Evolutionary conservation across 2,329 filamentous ascomycete species (phyloP).

Genomic region (Thelonectria blattea): DNA sequence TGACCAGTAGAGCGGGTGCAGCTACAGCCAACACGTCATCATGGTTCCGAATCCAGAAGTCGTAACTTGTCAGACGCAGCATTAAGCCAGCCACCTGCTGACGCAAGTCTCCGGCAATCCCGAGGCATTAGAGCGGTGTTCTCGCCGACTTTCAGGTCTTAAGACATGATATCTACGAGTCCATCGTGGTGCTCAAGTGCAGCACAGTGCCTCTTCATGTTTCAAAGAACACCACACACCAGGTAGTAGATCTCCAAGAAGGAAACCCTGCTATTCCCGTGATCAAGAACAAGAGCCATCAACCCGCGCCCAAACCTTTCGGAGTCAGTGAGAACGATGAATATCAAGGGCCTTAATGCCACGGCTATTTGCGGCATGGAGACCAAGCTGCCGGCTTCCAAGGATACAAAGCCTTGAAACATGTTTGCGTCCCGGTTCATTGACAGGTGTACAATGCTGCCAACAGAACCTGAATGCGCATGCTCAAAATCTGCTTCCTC

Average conservation of each 20-base stretch:
- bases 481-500: constrained; percentile 46
- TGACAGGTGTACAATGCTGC: constrained; percentile 63
- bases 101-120: constrained; percentile 23
- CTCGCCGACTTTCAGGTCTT: constrained; percentile 20
- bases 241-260: constrained; percentile 22
- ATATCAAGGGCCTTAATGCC: constrained; percentile 13
- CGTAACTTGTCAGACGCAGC: constrained; percentile 29
- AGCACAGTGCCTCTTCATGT: not conserved
- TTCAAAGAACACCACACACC: constrained; percentile 18
- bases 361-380: constrained; percentile 24
- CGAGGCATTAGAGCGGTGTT: constrained; percentile 18
- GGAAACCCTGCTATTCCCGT: rapidly evolving
- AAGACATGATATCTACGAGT: constrained; percentile 17
- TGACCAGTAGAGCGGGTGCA: constrained; percentile 10
- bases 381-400: constrained; percentile 63
- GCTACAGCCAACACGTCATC: constrained; percentile 1
- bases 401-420: constrained; percentile 61
- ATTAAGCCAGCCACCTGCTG: constrained; percentile 28
- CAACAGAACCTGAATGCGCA: too few relatives aligned
- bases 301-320: constrained; percentile 24
- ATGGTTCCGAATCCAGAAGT: constrained; percentile 25
- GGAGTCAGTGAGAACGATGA: constrained; percentile 12
- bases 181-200: constrained; percentile 25
- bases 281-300: constrained; percentile 8
- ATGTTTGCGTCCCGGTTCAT: constrained; percentile 53